Percentiles rank a stretch among this genome's conserved stretches.
phyloP scores from a whole-genome alignment of 805 yeast species.

The Candida maris region DNA sequence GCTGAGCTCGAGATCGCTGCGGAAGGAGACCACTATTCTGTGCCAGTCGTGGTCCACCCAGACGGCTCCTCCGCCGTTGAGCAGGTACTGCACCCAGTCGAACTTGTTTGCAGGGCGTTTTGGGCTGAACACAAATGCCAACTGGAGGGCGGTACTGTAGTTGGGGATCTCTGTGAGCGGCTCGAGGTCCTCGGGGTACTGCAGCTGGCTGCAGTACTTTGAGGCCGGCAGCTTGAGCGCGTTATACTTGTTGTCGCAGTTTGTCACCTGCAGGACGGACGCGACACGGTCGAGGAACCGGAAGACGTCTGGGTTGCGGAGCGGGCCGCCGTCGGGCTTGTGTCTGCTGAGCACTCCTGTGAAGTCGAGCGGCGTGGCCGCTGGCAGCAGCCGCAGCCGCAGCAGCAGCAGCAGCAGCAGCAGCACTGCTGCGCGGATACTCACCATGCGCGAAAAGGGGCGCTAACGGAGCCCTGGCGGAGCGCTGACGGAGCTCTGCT shows the following conservation, averaged over 20 bases:
- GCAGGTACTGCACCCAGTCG: constrained; percentile 16
- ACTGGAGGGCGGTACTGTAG: constrained; percentile 10
- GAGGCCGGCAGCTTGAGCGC: constrained; percentile 11
- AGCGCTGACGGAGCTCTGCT: too few relatives aligned
- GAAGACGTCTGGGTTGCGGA: constrained; percentile 7
- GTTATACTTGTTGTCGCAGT: constrained; percentile 17
- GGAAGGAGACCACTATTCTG: constrained; percentile 16
- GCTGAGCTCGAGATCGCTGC: constrained; percentile 17
- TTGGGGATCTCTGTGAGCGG: constrained; percentile 12
- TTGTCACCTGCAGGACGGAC: constrained; percentile 17
- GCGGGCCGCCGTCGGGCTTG: constrained; percentile 14
- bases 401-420: not conserved
- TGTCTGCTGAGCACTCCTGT: constrained; percentile 17
- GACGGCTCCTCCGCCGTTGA: constrained; percentile 17
- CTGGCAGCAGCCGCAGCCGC: not conserved
- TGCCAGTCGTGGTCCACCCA: constrained; percentile 16
- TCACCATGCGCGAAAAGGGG: too few relatives aligned
- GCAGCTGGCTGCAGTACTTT: constrained; percentile 3
- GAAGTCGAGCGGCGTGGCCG: constrained; percentile 10
- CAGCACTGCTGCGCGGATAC: not conserved
- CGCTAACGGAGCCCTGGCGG: too few relatives aligned
- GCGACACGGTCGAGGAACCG: constrained; percentile 17
- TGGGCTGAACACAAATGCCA: constrained; percentile 12
- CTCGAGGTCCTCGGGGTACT: constrained; percentile 12
- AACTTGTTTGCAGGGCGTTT: constrained; percentile 11